phyloP scores from a whole-genome alignment of 2,329 filamentous ascomycete species.

The Tolypocladium tundrense region DNA sequence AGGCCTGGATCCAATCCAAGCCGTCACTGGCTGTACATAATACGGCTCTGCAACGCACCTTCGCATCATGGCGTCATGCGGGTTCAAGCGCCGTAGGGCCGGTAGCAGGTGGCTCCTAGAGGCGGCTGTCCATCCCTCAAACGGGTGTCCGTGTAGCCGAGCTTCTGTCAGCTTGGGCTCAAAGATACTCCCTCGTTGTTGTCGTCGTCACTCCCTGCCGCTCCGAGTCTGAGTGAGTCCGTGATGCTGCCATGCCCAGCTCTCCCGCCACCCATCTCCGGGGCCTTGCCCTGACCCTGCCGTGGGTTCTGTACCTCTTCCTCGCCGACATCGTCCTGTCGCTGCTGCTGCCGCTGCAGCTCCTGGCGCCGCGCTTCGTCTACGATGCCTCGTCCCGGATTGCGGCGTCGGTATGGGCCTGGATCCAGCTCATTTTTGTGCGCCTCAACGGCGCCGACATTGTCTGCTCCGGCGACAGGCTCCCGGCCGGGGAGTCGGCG shows the following conservation, averaged over 20 bases:
- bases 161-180: not conserved
- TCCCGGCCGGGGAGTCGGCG: conserved; percentile 45
- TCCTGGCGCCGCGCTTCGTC: conserved; percentile 35
- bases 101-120: not conserved
- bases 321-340: conserved; percentile 41
- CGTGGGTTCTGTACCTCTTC: conserved; percentile 44
- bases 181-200: not conserved
- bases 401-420: conserved; percentile 44
- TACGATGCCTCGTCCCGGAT: conserved; percentile 45
- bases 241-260: conserved; percentile 5
- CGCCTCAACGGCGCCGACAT: conserved; percentile 41
- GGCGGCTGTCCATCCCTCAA: not conserved
- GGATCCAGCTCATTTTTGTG: conserved; percentile 48
- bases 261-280: conserved; percentile 26
- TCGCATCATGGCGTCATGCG: conserved; percentile 1
- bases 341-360: conserved; percentile 35
- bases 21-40: not conserved
- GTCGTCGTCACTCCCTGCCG: not conserved
- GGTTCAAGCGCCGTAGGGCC: not conserved
- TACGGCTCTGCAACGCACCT: not conserved
- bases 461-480: conserved; percentile 37
- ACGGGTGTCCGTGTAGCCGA: not conserved
- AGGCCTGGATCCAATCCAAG: not conserved
- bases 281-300: conserved; percentile 30
- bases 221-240: not conserved